A percentile compares a stretch with the other conserved stretches of the same genome.
These are phyloP conservation scores for Neophaeococcomyces mojaviensis DNA, from an alignment of 2,329 filamentous ascomycete genomes.

Conservation along the genomic window DNA sequence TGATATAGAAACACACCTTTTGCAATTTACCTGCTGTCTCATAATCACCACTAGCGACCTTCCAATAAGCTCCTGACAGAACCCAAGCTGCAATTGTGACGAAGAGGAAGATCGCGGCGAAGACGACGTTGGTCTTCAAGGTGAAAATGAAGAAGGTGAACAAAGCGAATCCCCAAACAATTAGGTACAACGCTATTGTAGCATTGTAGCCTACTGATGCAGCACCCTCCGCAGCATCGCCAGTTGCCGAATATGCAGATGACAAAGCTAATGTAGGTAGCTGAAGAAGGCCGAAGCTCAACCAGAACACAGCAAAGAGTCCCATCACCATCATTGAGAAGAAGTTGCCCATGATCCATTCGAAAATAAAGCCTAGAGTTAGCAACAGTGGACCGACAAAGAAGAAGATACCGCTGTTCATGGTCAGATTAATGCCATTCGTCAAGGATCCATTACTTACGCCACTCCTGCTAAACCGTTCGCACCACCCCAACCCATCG, in stretches of 20 bases:
- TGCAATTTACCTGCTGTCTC: constrained; percentile 14
- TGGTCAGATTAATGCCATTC: neutral
- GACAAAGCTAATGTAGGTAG: constrained; percentile 19
- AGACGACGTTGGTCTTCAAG: constrained; percentile 20
- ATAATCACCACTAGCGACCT: constrained; percentile 19
- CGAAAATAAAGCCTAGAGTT: constrained; percentile 18
- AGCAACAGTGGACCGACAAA: constrained; percentile 22
- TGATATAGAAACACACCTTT: constrained; percentile 12
- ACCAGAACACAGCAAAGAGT: constrained; percentile 21
- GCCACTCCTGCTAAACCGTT: constrained; percentile 16
- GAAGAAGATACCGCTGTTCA: constrained; percentile 20
- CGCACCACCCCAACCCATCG: constrained; percentile 22
- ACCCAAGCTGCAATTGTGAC: constrained; percentile 18
- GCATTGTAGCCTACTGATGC: constrained; percentile 18
- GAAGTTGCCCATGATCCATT: constrained; percentile 21
- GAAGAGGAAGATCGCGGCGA: constrained; percentile 19
- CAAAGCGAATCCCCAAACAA: constrained; percentile 21
- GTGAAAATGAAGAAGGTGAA: constrained; percentile 22
- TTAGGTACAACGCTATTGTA: constrained; percentile 20
- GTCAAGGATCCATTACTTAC: constrained; percentile 10
- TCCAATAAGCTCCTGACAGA: constrained; percentile 21
- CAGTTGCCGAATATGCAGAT: constrained; percentile 15
- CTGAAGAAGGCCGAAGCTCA: constrained; percentile 19
- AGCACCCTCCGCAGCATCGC: constrained; percentile 14
- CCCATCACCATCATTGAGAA: constrained; percentile 22